Evolutionary conservation across 768 basidiomycete species (phyloP), one percentile per base, ranked within the genome.

Genomic region (Pisolithus sp.): DNA sequence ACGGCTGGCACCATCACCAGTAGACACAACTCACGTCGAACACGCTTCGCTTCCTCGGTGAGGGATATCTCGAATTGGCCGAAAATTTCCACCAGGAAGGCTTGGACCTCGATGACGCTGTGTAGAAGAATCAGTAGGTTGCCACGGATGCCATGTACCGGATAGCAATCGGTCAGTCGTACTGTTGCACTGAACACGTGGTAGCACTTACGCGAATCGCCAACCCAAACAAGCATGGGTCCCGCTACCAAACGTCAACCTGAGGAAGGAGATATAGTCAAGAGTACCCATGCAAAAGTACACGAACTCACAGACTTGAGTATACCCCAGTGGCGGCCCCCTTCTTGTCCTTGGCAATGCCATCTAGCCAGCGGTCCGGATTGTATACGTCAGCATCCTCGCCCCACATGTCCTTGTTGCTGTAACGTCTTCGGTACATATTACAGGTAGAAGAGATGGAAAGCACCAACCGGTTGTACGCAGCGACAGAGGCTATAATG

Each of bases 21-120:
- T 4, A 57, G 7, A 24, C 64, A 62, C 20, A 62, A 53, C 36
- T 65, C 66, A 18, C 69, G 60, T 13, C 61, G 48, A 30, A 76
- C 50, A 28, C 50, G 59, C 37, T 63, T 57, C 18, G 59, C 51
- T 20, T 57, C 60, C 3, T 67, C 63, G 17, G 68, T 69, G 50
- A 62, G 58, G 39, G 58, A 53, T 54, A 83, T 78, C 55, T 82
- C 76, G 56, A 84, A 81, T 56, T 76, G 71, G 30, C 71, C 63
- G 38, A 83, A 50, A 20, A 81, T 66, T 57, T 82, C 80, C 23
- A 77, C 72, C n/a, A 83, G 59, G 63, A 85, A 81, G 0, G 76
- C 71, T 54, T 84, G 82, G 13, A 83, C 59, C 60, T 85, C 81
- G 38, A 74, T 59, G 0, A 81, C 58, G 5, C 70, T 72, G n/a